Evolutionary conservation across 192 early-diverging fungal species (phyloP), one percentile per base, ranked within the genome.

Genomic region (Coemansia sp.): DNA sequence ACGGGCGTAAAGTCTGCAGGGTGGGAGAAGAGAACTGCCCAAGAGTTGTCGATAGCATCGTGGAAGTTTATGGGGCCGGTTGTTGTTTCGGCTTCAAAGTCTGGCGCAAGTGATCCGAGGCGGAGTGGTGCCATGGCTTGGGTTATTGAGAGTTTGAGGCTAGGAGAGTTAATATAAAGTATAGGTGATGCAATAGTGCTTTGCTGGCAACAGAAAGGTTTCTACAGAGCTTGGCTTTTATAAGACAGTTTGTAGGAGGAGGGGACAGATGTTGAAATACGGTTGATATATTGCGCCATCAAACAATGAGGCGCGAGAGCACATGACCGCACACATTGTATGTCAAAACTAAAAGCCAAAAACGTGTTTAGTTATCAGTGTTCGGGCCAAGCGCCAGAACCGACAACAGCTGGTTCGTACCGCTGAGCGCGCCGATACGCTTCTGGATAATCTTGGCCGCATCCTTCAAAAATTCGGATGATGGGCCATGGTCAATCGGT

Each of bases 21-120:
- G 74, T 98, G 96, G 25, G 96, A 98, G 81, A 98, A 98, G n/a
- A 98, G 88, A 37, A 98, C 84, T 40, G 85, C 91, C 97, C 97
- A 98, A 11, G 84, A 84, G 69, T 86, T 84, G 56, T 86, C 85
- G 53, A 95, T 92, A 53, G 84, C 95, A 14, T 89, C 83, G 72
- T 98, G 93, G 84, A 98, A 95, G 64, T 91, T 80, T 83, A 98
- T 90, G n/a, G 66, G 61, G 61, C 97, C 97, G 65, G 89, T 65
- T 15, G 97, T 98, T 58, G 97, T 94, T 51, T 89, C 61, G 47
- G 91, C 92, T 21, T 74, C 67, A 74, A 98, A 98, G 76, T 97
- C 81, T 18, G 86, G 86, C 31, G 86, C 86, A 62, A 69, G 57
- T 24, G 83, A 79, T 67, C 86, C 86, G 47, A 87, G 83, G 65